Percentiles rank a stretch among this genome's conserved stretches.
These are phyloP conservation scores for Sphaerulina musiva DNA, from an alignment of 2,329 filamentous ascomycete genomes.

Conservation along the genomic window DNA sequence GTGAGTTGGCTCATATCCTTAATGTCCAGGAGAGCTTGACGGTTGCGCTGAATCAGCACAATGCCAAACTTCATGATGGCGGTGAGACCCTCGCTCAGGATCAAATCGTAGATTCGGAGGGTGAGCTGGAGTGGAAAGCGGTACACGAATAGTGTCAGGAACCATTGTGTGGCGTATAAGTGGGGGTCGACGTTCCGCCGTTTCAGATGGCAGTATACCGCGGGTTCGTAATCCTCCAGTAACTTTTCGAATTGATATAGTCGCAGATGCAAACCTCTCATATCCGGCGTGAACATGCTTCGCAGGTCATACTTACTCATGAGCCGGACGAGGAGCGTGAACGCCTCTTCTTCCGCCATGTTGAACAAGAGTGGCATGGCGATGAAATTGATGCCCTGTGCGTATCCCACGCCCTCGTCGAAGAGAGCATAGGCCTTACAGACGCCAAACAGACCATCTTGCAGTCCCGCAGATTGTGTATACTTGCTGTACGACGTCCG, in stretches of 20 bases:
- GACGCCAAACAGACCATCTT: constrained; percentile 88
- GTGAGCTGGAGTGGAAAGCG: constrained; percentile 94
- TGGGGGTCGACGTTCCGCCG: constrained; percentile 82
- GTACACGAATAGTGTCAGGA: constrained; percentile 96
- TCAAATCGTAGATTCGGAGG: constrained; percentile 90
- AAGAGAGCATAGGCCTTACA: constrained; percentile 97
- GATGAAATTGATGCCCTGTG: constrained; percentile 98
- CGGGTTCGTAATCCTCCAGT: constrained; percentile 87
- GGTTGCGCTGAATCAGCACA: constrained; percentile 93
- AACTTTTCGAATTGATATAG: constrained; percentile 93
- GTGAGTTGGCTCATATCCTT: constrained; percentile 87
- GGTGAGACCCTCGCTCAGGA: constrained; percentile 79
- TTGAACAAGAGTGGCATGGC: constrained; percentile 96
- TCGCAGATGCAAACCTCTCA: constrained; percentile 89
- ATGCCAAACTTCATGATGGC: constrained; percentile 93
- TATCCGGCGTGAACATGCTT: constrained; percentile 89
- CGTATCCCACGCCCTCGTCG: constrained; percentile 90
- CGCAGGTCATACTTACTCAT: constrained; percentile 96
- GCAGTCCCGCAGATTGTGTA: constrained; percentile 79
- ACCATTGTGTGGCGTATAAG: constrained; percentile 97
- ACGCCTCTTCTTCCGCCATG: constrained; percentile 96
- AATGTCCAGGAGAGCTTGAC: constrained; percentile 68
- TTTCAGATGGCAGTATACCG: constrained; percentile 87
- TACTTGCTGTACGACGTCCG: constrained; percentile 96
- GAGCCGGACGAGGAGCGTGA: constrained; percentile 81